phyloP scores from a whole-genome alignment of 345 rosid species.

The Xanthoceras sorbifolium region DNA sequence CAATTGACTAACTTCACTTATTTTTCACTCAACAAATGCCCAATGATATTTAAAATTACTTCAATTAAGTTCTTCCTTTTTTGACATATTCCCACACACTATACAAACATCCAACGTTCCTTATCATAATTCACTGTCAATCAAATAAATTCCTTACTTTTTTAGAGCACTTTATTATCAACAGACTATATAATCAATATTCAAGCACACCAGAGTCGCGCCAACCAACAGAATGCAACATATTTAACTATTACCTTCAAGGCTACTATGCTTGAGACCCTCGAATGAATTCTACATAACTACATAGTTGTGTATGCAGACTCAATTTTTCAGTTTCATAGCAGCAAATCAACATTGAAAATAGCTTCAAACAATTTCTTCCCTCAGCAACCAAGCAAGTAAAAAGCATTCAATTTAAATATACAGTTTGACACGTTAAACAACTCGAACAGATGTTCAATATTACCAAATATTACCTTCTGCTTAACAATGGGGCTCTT shows the following conservation, averaged over 20 bases:
- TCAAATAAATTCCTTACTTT: no score
- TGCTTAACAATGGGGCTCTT: slow-evolving; percentile 93
- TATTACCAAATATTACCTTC: slow-evolving; percentile 74
- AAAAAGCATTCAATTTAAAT: not conserved
- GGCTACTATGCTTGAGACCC: not conserved
- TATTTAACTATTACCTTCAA: not conserved
- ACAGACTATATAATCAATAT: not conserved
- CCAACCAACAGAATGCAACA: not conserved
- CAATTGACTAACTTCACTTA: not conserved
- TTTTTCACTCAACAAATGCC: not conserved
- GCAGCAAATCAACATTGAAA: not conserved
- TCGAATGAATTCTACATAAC: not conserved
- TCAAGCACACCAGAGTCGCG: not conserved
- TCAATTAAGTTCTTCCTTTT: not conserved
- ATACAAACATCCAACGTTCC: no score
- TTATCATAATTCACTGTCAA: no score
- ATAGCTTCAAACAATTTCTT: not conserved
- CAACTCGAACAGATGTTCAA: not conserved
- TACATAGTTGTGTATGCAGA: not conserved
- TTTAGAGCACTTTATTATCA: not conserved
- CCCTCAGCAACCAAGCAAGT: no score
- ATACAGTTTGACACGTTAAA: not conserved
- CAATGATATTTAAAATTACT: not conserved
- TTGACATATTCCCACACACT: not conserved
- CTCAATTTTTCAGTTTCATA: not conserved